Conservation (phyloP, 495 filamentous ascomycete species). For the Platismatia glauca region DNA sequence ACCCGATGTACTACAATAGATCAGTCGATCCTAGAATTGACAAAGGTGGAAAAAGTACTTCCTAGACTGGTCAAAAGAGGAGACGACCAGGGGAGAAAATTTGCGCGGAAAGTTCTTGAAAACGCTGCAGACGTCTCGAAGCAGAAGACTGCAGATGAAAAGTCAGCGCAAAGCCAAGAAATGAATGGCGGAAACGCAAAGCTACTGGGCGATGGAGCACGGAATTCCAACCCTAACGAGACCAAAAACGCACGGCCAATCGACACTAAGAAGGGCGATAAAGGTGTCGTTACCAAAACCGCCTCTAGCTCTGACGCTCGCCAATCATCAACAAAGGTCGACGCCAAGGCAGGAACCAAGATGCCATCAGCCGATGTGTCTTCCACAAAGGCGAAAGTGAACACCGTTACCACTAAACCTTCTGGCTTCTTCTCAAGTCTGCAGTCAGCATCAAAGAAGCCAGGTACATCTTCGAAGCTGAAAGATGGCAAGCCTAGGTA, state of each 20-base stretch:
- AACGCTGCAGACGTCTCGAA: slow-evolving; percentile 48
- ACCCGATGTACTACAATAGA: slow-evolving; percentile 55
- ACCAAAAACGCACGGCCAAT: slow-evolving; percentile 40
- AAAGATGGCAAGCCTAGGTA: slow-evolving; percentile 24
- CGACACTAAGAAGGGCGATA: slow-evolving; percentile 37
- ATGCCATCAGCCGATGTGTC: slow-evolving; percentile 17
- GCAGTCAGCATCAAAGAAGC: slow-evolving; percentile 52
- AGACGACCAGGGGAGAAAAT: slow-evolving; percentile 48
- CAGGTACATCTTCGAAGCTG: slow-evolving; percentile 39
- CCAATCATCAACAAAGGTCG: slow-evolving; percentile 10
- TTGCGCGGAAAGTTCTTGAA: slow-evolving; percentile 49
- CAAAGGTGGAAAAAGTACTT: slow-evolving; percentile 57
- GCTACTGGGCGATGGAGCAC: slow-evolving; percentile 26
- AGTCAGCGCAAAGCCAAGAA: slow-evolving; percentile 18
- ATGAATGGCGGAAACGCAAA: slow-evolving; percentile 26
- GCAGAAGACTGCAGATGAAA: slow-evolving; percentile 38
- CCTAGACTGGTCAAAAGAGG: slow-evolving; percentile 59
- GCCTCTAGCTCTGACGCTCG: slow-evolving; percentile 16
- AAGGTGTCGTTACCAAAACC: slow-evolving; percentile 13
- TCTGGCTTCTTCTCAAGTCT: slow-evolving; percentile 50
- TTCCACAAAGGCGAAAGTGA: slow-evolving; percentile 38
- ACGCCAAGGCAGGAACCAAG: slow-evolving; percentile 25
- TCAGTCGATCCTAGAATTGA: slow-evolving; percentile 51
- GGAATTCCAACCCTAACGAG: slow-evolving; percentile 31
- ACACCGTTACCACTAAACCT: slow-evolving; percentile 47